Evolutionary conservation across 345 rosid genomes (phyloP), one percentile per base, ranked within the genome.

Genomic region (Citrus unshiu): DNA sequence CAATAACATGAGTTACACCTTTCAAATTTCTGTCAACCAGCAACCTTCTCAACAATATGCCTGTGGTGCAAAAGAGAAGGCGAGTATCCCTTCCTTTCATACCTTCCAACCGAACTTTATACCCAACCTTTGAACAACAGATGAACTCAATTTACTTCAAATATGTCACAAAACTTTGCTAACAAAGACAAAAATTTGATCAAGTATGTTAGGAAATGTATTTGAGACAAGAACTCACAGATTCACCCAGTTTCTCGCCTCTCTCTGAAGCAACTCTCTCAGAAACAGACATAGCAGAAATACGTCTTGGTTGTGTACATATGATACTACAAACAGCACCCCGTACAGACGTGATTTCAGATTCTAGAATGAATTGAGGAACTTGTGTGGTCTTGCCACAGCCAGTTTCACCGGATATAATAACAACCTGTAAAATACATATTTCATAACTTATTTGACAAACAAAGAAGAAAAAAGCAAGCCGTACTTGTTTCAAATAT

Each of bases 301-400:
- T 91, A 79, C 92, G 84, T 77, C 98, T 88, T 64, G 98, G 98
- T 83, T 93, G 98, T n/a, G 98, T 95, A 75, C 98, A 95, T 78
- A 95, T 89, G 79, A 95, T 89, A 80, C 87, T 93, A 82, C 97
- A 95, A 78, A 35, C 79, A 85, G 98, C 97, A 81, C 98, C 98
- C 0, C 79, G 86, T 43, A 70, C 82, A 84, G 90, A 88, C 76
- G 87, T 87, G 78, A 91, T 84, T 86, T 92, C 90, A 51, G 97
- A 87, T 85, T 95, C 98, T 81, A 95, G 84, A 70, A 95, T 88
- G 81, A 87, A 95, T 83, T 95, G 98, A 75, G 98, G 98, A 86
- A 95, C 85, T 75, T 95, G 98, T n/a, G 98, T 95, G 75, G 98
- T 95, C 89, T 95, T 95, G 81, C 98, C 98, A 77, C 98, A 95